Evolutionary conservation across 495 filamentous ascomycete genomes (phyloP).

Genomic region (Penicillium mononematosum): DNA sequence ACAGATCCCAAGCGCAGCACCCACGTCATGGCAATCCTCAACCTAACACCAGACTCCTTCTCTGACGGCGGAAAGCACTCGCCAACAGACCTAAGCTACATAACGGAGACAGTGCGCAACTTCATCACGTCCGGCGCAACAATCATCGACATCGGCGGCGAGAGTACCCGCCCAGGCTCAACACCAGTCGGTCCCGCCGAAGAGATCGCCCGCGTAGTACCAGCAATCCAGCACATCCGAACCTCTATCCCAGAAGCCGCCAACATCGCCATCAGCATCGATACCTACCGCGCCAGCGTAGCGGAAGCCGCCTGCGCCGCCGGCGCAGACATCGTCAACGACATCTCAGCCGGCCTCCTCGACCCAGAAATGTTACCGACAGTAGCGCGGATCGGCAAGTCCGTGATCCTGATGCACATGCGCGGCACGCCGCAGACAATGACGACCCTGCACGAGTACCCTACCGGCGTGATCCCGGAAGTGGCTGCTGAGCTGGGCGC

Average conservation of each 20-base stretch:
- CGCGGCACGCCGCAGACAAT: conserved; percentile 86
- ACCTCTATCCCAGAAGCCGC: conserved; percentile 56
- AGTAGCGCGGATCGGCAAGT: conserved; percentile 73
- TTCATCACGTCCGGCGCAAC: conserved; percentile 69
- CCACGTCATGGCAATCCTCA: conserved; percentile 89
- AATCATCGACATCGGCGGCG: conserved; percentile 90
- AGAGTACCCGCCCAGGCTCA: conserved; percentile 81
- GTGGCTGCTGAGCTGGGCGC: conserved; percentile 67
- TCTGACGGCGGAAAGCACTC: conserved; percentile 78
- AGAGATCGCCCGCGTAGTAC: conserved; percentile 75
- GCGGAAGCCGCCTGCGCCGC: conserved; percentile 76
- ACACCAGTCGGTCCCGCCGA: conserved; percentile 63
- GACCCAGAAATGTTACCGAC: conserved; percentile 82
- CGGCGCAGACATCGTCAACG: conserved; percentile 93
- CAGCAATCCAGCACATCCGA: conserved; percentile 72
- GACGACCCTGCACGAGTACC: conserved; percentile 67
- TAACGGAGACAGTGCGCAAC: conserved; percentile 50
- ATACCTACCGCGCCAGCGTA: conserved; percentile 87
- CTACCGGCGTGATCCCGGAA: conserved; percentile 66
- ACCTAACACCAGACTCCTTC: conserved; percentile 96
- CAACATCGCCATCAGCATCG: conserved; percentile 73
- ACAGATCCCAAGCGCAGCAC: conserved; percentile 65
- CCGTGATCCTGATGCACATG: conserved; percentile 93
- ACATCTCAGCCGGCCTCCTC: conserved; percentile 79
- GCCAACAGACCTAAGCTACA: conserved; percentile 35